Conservation (phyloP, 2,329 filamentous ascomycete species). For the Nigrograna mackinnonii region DNA sequence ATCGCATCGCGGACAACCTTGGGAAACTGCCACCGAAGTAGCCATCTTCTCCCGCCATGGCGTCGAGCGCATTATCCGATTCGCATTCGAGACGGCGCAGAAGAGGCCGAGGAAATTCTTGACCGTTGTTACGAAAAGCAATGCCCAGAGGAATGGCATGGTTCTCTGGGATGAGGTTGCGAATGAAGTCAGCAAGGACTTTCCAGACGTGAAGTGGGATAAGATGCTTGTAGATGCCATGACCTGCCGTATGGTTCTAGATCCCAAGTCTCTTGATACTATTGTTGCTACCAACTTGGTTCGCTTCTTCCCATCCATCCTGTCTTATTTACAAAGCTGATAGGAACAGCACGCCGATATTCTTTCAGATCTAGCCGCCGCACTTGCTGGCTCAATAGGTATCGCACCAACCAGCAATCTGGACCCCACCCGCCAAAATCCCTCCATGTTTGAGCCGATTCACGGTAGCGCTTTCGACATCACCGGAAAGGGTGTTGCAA, state of each 20-base stretch:
- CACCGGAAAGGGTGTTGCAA: conserved; percentile 64
- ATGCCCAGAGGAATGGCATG: conserved; percentile 54
- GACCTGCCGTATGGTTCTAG: conserved; percentile 53
- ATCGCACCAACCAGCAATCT: conserved; percentile 71
- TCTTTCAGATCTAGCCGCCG: conserved; percentile 68
- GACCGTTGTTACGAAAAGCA: conserved; percentile 55
- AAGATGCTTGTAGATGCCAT: conserved; percentile 57
- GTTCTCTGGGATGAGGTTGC: conserved; percentile 54
- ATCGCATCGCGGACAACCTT: conserved; percentile 43
- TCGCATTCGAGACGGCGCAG: conserved; percentile 52
- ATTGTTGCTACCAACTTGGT: conserved; percentile 52
- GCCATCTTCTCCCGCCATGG: conserved; percentile 51
- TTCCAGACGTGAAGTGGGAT: conserved; percentile 48
- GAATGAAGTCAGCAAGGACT: conserved; percentile 49
- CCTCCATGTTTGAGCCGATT: conserved; percentile 66
- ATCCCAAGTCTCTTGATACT: conserved; percentile 50
- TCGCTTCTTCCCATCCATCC: background rate
- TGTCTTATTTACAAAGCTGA: background rate
- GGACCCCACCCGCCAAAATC: conserved; percentile 62
- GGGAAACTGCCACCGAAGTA: conserved; percentile 51
- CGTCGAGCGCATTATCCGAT: conserved; percentile 52
- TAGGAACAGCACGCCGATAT: conserved; percentile 58
- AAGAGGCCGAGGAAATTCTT: conserved; percentile 48
- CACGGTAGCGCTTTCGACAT: conserved; percentile 69
- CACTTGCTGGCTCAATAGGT: conserved; percentile 67